Conservation (phyloP, 2,329 filamentous ascomycete genomes). For the Curvularia sp. region DNA sequence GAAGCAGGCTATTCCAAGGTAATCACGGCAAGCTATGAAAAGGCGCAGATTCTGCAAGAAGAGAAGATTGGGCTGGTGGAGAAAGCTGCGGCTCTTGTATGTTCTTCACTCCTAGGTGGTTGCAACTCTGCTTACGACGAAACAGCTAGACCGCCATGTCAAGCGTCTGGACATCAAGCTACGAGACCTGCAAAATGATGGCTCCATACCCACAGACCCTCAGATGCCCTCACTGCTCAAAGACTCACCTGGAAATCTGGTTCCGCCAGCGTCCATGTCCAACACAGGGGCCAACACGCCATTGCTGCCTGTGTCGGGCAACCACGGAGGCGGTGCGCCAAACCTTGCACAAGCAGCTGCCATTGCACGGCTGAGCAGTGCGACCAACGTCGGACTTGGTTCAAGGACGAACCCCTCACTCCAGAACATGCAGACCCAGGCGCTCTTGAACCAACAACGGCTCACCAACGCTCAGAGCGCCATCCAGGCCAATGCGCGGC, state of each 20-base stretch:
- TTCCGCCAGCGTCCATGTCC: conserved; percentile 56
- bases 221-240: conserved; percentile 65
- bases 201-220: conserved; percentile 65
- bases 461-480: conserved; percentile 46
- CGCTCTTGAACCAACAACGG: conserved; percentile 48
- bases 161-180: conserved; percentile 69
- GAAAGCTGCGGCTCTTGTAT: conserved; percentile 69
- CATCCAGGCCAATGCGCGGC: conserved; percentile 44
- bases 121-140: conserved; percentile 21
- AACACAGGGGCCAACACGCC: conserved; percentile 58
- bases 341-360: conserved; percentile 60
- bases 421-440: conserved; percentile 49
- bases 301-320: conserved; percentile 63
- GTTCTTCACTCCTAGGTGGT: conserved; percentile 8
- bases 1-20: conserved; percentile 72
- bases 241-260: conserved; percentile 57
- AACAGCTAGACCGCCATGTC: conserved; percentile 66
- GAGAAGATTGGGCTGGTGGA: conserved; percentile 76
- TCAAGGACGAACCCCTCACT: conserved; percentile 41
- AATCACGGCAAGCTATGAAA: conserved; percentile 72
- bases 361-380: conserved; percentile 52
- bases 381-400: conserved; percentile 46
- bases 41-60: conserved; percentile 72
- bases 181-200: conserved; percentile 65
- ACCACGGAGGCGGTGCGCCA: conserved; percentile 61